phyloP scores from a whole-genome alignment of 75 land plant species.

The Picea glauca region DNA sequence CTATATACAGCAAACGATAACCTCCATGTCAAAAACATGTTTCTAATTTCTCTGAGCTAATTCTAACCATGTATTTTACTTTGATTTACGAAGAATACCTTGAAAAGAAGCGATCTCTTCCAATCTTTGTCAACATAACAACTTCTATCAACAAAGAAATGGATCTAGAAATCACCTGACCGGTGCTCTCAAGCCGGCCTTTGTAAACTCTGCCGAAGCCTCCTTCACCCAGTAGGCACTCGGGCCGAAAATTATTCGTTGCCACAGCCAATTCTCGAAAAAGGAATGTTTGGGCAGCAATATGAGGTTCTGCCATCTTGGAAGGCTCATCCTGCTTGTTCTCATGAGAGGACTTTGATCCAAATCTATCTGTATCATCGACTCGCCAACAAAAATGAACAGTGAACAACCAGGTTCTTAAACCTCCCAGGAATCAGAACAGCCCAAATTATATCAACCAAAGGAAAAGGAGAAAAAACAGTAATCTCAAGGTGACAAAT shows the following conservation, averaged over 20 bases:
- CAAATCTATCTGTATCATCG: slow-evolving; percentile 28
- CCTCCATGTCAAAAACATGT: neutral
- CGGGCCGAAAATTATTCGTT: slow-evolving; percentile 41
- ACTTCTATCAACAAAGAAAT: neutral
- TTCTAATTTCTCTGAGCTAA: neutral
- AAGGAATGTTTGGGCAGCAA: slow-evolving; percentile 46
- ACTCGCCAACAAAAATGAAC: neutral
- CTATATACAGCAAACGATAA: slow-evolving; percentile 10
- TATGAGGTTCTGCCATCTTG: slow-evolving; percentile 31
- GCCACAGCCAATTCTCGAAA: slow-evolving; percentile 50
- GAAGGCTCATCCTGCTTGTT: slow-evolving; percentile 24
- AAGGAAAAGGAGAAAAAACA: neutral
- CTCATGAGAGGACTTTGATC: slow-evolving; percentile 23
- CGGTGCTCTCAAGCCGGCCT: slow-evolving; percentile 33
- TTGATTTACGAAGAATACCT: too few species aligned
- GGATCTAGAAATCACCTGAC: slow-evolving; percentile 24
- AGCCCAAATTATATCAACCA: neutral
- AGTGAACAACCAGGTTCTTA: neutral
- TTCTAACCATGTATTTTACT: too few species aligned
- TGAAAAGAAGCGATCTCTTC: too few species aligned
- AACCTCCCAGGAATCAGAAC: neutral
- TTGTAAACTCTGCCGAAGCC: slow-evolving; percentile 50
- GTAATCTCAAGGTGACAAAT: neutral
- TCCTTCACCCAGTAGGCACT: slow-evolving; percentile 45
- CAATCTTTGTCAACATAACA: neutral